Percentiles rank a stretch among this genome's conserved stretches.
Conservation (phyloP, 208 protist genomes). For the Tritrichomonas musculus region DNA sequence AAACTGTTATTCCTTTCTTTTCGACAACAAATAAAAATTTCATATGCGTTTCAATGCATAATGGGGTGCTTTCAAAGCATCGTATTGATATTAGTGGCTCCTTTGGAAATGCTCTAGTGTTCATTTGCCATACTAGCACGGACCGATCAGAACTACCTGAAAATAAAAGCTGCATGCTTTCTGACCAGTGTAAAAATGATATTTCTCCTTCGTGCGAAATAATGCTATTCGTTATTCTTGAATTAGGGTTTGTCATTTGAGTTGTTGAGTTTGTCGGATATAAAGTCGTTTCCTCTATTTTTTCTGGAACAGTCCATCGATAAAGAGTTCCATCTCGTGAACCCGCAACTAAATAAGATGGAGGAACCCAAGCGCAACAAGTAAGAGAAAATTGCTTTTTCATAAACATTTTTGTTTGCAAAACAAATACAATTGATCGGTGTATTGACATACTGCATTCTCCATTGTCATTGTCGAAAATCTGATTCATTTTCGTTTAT, state of each 20-base stretch:
- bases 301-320: background rate
- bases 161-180: background rate
- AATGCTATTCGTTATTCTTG: too few relatives aligned
- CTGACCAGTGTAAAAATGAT: background rate
- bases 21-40: slow-evolving; percentile 23
- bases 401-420: background rate
- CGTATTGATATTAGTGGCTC: background rate
- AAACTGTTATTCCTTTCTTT: slow-evolving; percentile 15
- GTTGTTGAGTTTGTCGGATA: background rate
- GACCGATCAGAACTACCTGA: background rate
- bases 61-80: background rate
- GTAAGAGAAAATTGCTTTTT: background rate
- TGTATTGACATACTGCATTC: background rate
- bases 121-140: background rate
- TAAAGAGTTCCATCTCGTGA: background rate
- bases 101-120: background rate
- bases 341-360: background rate
- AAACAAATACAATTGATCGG: background rate
- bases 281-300: background rate
- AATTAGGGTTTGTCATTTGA: too few relatives aligned
- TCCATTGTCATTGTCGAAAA: background rate
- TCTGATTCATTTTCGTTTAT: too few relatives aligned
- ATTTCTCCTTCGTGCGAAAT: background rate
- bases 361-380: background rate
- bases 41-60: background rate